Evolutionary conservation across 768 basidiomycete genomes (phyloP).

Genomic region (Xerocomellus dryophilus): DNA sequence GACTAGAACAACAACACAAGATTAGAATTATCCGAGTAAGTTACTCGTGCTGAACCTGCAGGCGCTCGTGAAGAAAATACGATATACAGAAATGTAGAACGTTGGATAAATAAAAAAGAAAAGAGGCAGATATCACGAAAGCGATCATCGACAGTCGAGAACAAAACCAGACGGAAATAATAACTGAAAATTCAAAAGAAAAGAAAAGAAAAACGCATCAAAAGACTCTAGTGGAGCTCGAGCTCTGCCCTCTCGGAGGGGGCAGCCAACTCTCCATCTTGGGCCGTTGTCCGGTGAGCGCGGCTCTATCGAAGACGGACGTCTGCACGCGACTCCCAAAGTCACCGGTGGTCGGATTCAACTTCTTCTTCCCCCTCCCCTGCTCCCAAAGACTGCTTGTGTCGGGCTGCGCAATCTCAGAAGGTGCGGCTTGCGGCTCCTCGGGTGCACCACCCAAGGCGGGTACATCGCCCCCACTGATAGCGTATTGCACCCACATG

Average conservation of each 20-base stretch:
- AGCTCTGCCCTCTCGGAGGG: constrained; percentile 30
- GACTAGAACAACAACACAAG: constrained; percentile 15
- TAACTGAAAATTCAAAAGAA: not conserved
- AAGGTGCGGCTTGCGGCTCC: not conserved
- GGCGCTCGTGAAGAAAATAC: constrained; percentile 21
- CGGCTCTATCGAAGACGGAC: constrained; percentile 28
- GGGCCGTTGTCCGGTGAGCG: constrained; percentile 30
- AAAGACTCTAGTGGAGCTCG: constrained; percentile 31
- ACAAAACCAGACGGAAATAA: constrained; percentile 2
- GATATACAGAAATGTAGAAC: constrained; percentile 23
- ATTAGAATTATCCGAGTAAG: constrained; percentile 34
- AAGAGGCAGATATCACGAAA: not conserved
- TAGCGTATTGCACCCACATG: constrained; percentile 33
- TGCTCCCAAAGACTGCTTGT: too few species aligned
- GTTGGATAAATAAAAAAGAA: constrained; percentile 4
- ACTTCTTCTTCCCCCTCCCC: constrained; percentile 24
- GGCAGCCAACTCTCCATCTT: constrained; percentile 36
- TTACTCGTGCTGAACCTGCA: constrained; percentile 33
- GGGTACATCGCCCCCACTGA: constrained; percentile 20
- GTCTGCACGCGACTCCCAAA: constrained; percentile 23
- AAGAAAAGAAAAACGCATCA: constrained; percentile 11
- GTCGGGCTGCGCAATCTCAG: constrained; percentile 8
- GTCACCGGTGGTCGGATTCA: constrained; percentile 14
- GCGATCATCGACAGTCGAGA: not conserved
- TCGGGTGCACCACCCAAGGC: constrained; percentile 2